Percentiles rank a stretch among this genome's conserved stretches.
These are phyloP conservation scores for Cystoisospora suis DNA, from an alignment of 169 alveolate species.

Conservation along the genomic window DNA sequence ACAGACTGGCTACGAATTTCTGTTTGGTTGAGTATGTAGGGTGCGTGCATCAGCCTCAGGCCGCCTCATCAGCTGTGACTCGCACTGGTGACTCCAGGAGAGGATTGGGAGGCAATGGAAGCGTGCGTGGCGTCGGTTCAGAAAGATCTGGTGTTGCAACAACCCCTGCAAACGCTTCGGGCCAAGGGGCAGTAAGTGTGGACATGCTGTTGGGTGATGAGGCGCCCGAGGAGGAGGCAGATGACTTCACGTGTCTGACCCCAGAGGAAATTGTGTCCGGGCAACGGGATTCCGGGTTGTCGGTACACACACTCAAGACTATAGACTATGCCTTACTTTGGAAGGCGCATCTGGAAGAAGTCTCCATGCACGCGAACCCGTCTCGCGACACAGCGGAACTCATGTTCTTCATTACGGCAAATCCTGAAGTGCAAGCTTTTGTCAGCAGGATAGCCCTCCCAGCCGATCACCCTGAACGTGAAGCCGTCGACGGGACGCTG, in stretches of 20 bases:
- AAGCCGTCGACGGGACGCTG: not conserved
- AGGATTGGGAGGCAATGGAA: not conserved
- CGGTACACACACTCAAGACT: constrained; percentile 31
- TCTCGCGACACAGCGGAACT: not conserved
- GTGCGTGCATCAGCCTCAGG: constrained; percentile 6
- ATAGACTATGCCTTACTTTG: constrained; percentile 32
- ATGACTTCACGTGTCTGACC: constrained; percentile 10
- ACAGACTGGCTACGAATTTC: constrained; percentile 22
- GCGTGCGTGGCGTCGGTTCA: not conserved
- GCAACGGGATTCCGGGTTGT: not conserved
- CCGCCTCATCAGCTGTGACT: not conserved
- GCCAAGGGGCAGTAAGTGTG: not conserved
- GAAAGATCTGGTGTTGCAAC: not conserved
- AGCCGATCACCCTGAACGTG: not conserved
- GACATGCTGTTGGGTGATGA: not conserved
- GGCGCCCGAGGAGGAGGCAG: not conserved
- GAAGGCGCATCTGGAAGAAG: constrained; percentile 40
- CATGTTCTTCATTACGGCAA: constrained; percentile 27
- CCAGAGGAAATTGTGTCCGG: not conserved
- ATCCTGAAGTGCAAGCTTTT: constrained; percentile 11
- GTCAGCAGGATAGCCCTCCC: constrained; percentile 17
- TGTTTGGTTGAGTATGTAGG: constrained; percentile 40
- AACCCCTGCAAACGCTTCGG: no score
- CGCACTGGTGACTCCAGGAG: not conserved
- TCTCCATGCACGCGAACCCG: constrained; percentile 2